These are phyloP conservation scores for Pezicula neosporulosa DNA, from an alignment of 2,329 filamentous ascomycete species.

Conservation along the genomic window DNA sequence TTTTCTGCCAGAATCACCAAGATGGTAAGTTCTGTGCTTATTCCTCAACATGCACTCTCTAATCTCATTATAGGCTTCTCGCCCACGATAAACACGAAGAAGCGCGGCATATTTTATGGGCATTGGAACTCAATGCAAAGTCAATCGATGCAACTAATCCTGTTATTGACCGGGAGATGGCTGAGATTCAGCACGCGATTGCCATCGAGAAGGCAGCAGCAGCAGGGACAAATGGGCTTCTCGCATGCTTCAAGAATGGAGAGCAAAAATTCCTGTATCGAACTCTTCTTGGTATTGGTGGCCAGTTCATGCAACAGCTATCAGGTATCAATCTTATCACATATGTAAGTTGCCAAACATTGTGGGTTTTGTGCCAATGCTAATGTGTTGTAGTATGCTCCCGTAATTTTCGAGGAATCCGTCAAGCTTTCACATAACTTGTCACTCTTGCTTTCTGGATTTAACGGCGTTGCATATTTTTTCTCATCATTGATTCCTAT, in stretches of 20 bases:
- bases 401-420: constrained; percentile 43
- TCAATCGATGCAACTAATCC: constrained; percentile 22
- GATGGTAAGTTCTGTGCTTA: constrained; percentile 19
- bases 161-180: constrained; percentile 22
- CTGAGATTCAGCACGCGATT: constrained; percentile 36
- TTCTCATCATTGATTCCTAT: constrained; percentile 31
- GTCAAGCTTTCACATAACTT: constrained; percentile 40
- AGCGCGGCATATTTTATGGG: constrained; percentile 29
- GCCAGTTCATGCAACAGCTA: constrained; percentile 41
- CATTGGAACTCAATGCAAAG: constrained; percentile 26
- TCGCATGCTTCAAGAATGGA: constrained; percentile 37
- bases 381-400: constrained; percentile 28
- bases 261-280: constrained; percentile 37
- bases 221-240: constrained; percentile 25
- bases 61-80: constrained; percentile 14
- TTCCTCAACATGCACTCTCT: constrained; percentile 3
- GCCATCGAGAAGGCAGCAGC: constrained; percentile 37
- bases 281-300: constrained; percentile 37
- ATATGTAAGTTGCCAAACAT: constrained; percentile 15
- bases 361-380: not conserved
- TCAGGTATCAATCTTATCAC: constrained; percentile 33
- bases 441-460: constrained; percentile 49
- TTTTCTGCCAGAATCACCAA: constrained; percentile 32
- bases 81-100: constrained; percentile 21
- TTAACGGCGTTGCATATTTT: constrained; percentile 40